Conservation (phyloP, 306 rosid genomes). For the Morella rubra region DNA sequence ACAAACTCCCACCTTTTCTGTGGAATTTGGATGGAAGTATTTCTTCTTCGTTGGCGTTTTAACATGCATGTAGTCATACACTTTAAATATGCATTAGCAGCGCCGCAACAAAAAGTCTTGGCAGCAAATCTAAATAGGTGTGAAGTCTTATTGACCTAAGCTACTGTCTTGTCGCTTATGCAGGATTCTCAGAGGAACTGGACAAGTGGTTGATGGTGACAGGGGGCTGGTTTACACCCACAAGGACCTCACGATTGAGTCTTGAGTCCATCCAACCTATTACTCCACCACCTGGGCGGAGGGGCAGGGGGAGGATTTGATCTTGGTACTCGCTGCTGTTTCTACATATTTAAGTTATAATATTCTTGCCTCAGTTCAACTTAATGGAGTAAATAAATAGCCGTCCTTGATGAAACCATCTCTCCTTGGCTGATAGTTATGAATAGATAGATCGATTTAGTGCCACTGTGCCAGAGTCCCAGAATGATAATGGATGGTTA, state of each 20-base stretch:
- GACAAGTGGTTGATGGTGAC: constrained; percentile 89
- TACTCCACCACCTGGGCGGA: constrained; percentile 16
- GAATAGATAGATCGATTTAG: neutral
- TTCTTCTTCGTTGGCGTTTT: neutral
- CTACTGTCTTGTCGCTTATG: constrained; percentile 6
- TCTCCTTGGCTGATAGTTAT: neutral
- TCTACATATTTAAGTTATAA: neutral
- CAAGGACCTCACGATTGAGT: constrained; percentile 59
- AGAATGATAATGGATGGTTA: neutral
- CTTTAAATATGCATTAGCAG: neutral
- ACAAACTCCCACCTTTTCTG: neutral
- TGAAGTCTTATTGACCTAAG: neutral
- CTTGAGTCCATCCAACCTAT: constrained; percentile 10
- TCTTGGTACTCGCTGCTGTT: neutral
- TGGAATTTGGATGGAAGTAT: neutral
- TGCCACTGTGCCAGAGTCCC: neutral
- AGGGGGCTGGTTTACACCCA: constrained; percentile 65
- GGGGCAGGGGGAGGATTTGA: neutral
- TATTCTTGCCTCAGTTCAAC: neutral
- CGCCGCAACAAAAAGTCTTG: neutral
- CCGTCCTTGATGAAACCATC: neutral
- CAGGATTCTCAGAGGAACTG: constrained; percentile 93
- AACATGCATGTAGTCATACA: neutral
- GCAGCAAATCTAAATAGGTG: neutral
- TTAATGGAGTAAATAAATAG: neutral